Evolutionary conservation across 371 early-diverging fungal genomes (phyloP), one percentile per base, ranked within the genome.

Genomic region (Rhizomucor miehei): DNA sequence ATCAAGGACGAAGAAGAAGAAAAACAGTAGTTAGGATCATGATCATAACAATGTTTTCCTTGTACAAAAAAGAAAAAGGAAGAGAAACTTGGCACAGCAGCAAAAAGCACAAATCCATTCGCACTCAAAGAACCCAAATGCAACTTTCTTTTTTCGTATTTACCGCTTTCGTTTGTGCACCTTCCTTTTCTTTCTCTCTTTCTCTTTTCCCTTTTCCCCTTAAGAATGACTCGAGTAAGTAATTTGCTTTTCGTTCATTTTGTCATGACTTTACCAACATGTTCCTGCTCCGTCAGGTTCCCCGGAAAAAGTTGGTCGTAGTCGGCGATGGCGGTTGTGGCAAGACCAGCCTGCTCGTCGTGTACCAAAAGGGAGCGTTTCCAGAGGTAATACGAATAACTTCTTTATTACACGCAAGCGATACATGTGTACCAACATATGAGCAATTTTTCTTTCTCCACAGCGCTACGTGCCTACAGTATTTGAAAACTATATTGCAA

Each of bases 331-430:
- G 89, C 67, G 89, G 88, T 47, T 90, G 90, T 65, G 93, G 91
- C 49, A 93, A 93, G 65, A 92, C 94, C 9, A 90, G 92, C 66
- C 67, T 90, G 13, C 73, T 94, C 19, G 90, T 92, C 36, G 83
- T 81, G 51, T 94, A 90, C 75, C 88, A 89, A 12, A 88, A 86
- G 13, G 87, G 89, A 64, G 86, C 87, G 34, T 93, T 93, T 77
- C 91, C 91, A 55, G 86, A 86, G 55, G 82, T 80, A 89, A 80
- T n/a, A n/a, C n/a, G 62, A 80, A 82, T 13, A 14, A 10, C 10
- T 17, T 13, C 12, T 36, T 13, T 43, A 5, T 29, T 29, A n/a
- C n/a, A n/a, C n/a, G n/a, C n/a, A n/a, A n/a, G n/a, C n/a, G n/a
- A n/a, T n/a, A n/a, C n/a, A n/a, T n/a, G n/a, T n/a, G n/a, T n/a